Percentiles rank a stretch among this genome's conserved stretches.
Conservation (phyloP, 2,329 filamentous ascomycete genomes). For the Phialemoniopsis sp. region DNA sequence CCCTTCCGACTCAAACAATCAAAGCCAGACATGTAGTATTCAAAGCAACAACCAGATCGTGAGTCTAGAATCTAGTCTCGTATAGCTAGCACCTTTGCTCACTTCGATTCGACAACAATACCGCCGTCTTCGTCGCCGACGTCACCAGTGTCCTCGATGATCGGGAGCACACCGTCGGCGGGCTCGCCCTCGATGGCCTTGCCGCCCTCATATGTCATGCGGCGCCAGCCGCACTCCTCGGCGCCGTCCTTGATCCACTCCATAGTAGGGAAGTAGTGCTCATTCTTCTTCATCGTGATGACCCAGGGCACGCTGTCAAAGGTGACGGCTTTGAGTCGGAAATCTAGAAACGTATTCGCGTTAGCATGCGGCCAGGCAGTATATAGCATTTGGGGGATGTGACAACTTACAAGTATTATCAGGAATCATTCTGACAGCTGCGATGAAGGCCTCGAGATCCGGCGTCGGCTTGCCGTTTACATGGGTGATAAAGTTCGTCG, state of each 20-base stretch:
- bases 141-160: conserved; percentile 34
- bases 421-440: conserved; percentile 79
- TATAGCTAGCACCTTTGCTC: too few species aligned
- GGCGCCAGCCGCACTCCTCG: conserved; percentile 58
- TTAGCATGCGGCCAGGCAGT: too few species aligned
- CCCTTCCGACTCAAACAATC: too few species aligned
- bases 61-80: too few species aligned
- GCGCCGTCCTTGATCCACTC: conserved; percentile 63
- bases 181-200: conserved; percentile 50
- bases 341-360: conserved; percentile 68
- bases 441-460: conserved; percentile 76
- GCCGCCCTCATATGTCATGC: conserved; percentile 57
- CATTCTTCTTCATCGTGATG: conserved; percentile 99
- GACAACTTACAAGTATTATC: conserved; percentile 86
- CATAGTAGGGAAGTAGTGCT: conserved; percentile 82
- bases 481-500: conserved; percentile 96
- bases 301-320: conserved; percentile 99
- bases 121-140: conserved; percentile 27
- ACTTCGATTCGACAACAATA: background rate
- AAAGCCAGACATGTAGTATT: too few species aligned
- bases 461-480: conserved; percentile 87
- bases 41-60: too few species aligned
- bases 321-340: conserved; percentile 93
- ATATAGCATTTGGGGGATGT: too few species aligned
- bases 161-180: conserved; percentile 39